Percentiles rank a stretch among this genome's conserved stretches.
Evolutionary conservation across 163 green algal species (phyloP).

Genomic region (Chlorella variabilis): DNA sequence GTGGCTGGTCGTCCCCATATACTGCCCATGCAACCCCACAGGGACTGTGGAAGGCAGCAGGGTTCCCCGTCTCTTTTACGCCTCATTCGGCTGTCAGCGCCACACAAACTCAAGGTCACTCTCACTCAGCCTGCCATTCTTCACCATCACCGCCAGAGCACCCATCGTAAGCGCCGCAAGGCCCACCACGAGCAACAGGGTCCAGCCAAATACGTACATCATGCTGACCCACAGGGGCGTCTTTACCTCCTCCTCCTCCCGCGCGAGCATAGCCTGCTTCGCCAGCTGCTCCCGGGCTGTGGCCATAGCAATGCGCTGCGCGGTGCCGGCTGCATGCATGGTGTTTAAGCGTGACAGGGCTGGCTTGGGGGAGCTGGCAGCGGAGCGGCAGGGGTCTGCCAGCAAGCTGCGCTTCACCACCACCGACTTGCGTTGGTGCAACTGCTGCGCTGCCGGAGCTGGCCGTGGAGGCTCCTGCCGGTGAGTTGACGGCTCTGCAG

Average conservation of each 20-base stretch:
- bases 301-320: conserved; percentile 24
- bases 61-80: neutral
- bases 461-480: neutral
- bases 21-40: no score
- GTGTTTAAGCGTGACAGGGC: neutral
- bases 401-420: neutral
- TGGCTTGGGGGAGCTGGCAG: neutral
- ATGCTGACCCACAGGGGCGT: neutral
- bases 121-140: conserved; percentile 6
- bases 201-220: conserved; percentile 28
- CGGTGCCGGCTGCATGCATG: neutral
- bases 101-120: conserved; percentile 11
- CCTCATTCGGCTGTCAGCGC: neutral
- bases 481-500: neutral
- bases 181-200: neutral
- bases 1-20: no score
- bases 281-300: conserved; percentile 27
- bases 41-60: neutral
- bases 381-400: neutral
- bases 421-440: conserved; percentile 2
- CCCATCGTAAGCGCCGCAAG: neutral
- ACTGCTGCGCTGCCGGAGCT: neutral
- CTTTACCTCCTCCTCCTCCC: neutral
- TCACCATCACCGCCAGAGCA: conserved; percentile 13
- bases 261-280: neutral